Evolutionary conservation across 1,284 basidiomycete genomes (phyloP), one percentile per base, ranked within the genome.

Genomic region (Mycosarcoma maydis): DNA sequence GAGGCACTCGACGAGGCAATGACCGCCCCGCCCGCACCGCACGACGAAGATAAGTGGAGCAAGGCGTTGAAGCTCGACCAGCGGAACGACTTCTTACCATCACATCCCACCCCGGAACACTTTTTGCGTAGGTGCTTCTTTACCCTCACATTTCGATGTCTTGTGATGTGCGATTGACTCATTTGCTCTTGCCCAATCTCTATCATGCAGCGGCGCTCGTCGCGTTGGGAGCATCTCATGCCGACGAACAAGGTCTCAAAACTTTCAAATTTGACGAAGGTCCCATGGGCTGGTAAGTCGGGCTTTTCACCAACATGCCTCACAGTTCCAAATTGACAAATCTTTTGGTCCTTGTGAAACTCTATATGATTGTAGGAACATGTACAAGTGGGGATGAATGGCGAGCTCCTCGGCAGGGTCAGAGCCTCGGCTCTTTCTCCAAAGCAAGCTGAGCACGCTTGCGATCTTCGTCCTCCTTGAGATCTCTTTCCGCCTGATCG

Each of bases 321-420:
- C 24, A 29, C n/a, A 34, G 17, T 19, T 42, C 32, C 30, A 40
- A 36, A 38, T 16, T 39, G 30, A 24, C 33, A 33, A 11, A 26
- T 10, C 10, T 16, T 20, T 20, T 20, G 11, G 26, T 26, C 27
- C 17, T 32, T 38, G 26, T 34, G 33, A 34, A 34, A 10, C 36
- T 51, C 33, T 66, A 10, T 58, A 33, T 43, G 34, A 56, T 65
- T 56, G 55, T 56, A 72, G 70, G 72, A 73, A 71, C 68, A 73
- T 73, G 72, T 73, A 73, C 69, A 61, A 56, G 29, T 73, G 71
- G 71, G 71, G 71, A 6, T 69, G 40, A 50, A 30, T 30, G 34
- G n/a, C 20, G 22, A 23, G 33, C 33, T n/a, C n/a, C 16, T n/a
- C 13, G 13, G 33, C 11, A 17, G 3, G 19, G 23, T 41, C 41